Percentiles rank a stretch among this genome's conserved stretches.
These are phyloP conservation scores for Komagataella populi DNA, from an alignment of 805 yeast genomes.

Conservation along the genomic window DNA sequence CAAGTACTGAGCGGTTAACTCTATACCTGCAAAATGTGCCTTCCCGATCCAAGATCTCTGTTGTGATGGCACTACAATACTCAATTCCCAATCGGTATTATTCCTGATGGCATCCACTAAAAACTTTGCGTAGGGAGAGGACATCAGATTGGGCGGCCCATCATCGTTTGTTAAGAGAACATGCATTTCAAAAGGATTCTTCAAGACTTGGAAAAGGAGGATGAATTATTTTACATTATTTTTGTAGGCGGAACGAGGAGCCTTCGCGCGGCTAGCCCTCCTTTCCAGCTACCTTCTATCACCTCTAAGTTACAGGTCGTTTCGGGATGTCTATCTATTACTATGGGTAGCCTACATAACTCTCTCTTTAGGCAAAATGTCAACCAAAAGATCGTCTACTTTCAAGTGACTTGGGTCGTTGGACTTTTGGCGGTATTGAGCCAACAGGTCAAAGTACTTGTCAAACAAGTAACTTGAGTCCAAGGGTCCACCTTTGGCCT, in stretches of 20 bases:
- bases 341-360: conserved; percentile 22
- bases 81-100: conserved; percentile 71
- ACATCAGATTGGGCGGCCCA: conserved; percentile 74
- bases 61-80: conserved; percentile 77
- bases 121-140: conserved; percentile 78
- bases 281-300: neutral
- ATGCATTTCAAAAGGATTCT: neutral
- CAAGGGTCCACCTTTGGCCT: conserved; percentile 97
- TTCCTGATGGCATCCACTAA: conserved; percentile 55
- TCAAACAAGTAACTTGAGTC: conserved; percentile 89
- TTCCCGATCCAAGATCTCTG: conserved; percentile 94
- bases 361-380: conserved; percentile 53
- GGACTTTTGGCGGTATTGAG: conserved; percentile 32
- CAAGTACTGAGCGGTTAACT: conserved; percentile 46
- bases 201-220: neutral
- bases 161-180: conserved; percentile 72
- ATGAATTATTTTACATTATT: neutral
- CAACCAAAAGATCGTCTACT: conserved; percentile 34
- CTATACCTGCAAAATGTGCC: conserved; percentile 81
- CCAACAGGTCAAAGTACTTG: conserved; percentile 66
- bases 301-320: neutral
- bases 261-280: neutral
- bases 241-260: neutral
- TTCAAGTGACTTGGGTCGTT: conserved; percentile 23
- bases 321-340: neutral